Evolutionary conservation across 208 protist species (phyloP), one percentile per base, ranked within the genome.

Genomic region (Wallacemonas sp.): DNA sequence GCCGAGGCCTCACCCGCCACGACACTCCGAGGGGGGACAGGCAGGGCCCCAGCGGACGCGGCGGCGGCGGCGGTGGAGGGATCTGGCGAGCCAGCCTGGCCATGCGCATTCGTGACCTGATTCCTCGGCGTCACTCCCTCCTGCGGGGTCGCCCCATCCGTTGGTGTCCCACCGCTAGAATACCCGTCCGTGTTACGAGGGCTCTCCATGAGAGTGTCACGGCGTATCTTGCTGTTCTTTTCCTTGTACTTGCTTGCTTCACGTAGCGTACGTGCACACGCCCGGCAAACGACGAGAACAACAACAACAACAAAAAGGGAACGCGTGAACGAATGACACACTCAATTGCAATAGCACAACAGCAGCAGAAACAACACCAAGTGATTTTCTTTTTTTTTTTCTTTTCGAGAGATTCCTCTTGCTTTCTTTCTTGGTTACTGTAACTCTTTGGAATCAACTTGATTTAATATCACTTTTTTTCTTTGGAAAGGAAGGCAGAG

Each of bases 81-180:
- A 6, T 6, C 19, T 8, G 6, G 24, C 6, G 8, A 19, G 6
- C 11, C 27, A 19, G 47, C 47, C 8, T n/a, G 24, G 11, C 24
- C 19, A 31, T 55, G 9, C n/a, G 14, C 19, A 22, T 34, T 4
- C 24, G 21, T 27, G 22, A 34, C 27, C n/a, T 55, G 47, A 9
- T 27, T 55, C 24, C 47, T 19, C 22, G 47, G 47, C 27, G 47
- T 55, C 11, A 34, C 47, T 8, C 47, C 47, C 24, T 55, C 47
- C 47, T 24, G 47, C 22, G 47, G 47, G n/a, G 47, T 55, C 9
- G 47, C 47, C 8, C 47, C 27, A 55, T 34, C 47, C 5, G 47
- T 55, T 24, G 47, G 47, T 4, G 47, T 55, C 3, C 27, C 47
- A 34, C 47, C 47, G n/a, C 47, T 55, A 6, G 47, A 55, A 27